A percentile compares a stretch with the other conserved stretches of the same genome.
These are phyloP conservation scores for Phytophthora pluvialis DNA, from an alignment of 352 stramenopile species.

Conservation along the genomic window DNA sequence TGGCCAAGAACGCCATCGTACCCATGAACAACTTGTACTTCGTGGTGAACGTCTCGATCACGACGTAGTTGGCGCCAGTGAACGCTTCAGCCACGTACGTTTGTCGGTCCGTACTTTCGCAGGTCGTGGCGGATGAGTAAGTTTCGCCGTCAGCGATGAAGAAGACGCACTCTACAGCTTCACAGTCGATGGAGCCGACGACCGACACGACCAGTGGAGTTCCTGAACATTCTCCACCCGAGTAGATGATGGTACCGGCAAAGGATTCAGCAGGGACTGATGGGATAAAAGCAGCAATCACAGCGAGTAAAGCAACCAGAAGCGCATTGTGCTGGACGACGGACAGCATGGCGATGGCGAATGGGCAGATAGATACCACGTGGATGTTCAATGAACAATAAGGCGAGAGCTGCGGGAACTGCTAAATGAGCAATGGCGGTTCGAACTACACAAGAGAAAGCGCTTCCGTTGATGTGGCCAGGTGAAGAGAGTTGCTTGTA, in stretches of 20 bases:
- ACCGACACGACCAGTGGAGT: slow-evolving; percentile 26
- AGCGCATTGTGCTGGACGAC: background rate
- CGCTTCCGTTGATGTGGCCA: slow-evolving; percentile 5
- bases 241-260: slow-evolving; percentile 17
- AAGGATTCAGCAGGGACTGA: slow-evolving; percentile 9
- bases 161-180: slow-evolving; percentile 11
- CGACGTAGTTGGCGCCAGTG: slow-evolving; percentile 17
- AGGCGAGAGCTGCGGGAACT: slow-evolving; percentile 3
- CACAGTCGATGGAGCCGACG: slow-evolving; percentile 14
- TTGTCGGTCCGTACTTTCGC: slow-evolving; percentile 11
- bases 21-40: slow-evolving; percentile 19
- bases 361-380: slow-evolving; percentile 3
- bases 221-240: slow-evolving; percentile 20
- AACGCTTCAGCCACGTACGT: slow-evolving; percentile 20
- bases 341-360: slow-evolving; percentile 17
- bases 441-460: slow-evolving; percentile 1
- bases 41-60: slow-evolving; percentile 29
- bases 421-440: slow-evolving; percentile 1
- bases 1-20: slow-evolving; percentile 21
- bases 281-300: slow-evolving; percentile 22
- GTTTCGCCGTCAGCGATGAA: slow-evolving; percentile 13
- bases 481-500: slow-evolving; percentile 9
- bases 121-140: slow-evolving; percentile 23
- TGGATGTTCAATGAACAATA: slow-evolving; percentile 26
- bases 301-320: background rate